Conservation (phyloP, 495 filamentous ascomycete genomes). For the Aspergillus leporis region DNA sequence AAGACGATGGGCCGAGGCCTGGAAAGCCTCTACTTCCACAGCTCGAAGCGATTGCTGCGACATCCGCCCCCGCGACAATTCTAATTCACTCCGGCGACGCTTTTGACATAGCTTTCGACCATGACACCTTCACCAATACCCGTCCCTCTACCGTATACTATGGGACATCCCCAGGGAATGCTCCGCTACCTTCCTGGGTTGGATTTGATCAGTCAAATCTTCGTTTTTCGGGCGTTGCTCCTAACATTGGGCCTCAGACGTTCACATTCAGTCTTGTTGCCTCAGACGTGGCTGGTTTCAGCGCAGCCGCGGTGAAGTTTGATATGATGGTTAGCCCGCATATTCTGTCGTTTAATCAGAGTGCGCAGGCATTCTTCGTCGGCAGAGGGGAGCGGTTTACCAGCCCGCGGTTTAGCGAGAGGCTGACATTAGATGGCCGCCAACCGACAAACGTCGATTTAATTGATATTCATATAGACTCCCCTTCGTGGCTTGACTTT, state of each 20-base stretch:
- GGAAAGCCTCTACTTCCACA: conserved; percentile 49
- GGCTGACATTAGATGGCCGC: conserved; percentile 64
- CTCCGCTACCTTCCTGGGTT: conserved; percentile 86
- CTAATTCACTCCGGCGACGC: conserved; percentile 45
- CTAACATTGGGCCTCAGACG: conserved; percentile 66
- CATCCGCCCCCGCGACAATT: conserved; percentile 47
- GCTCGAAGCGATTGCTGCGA: conserved; percentile 44
- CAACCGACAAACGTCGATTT: conserved; percentile 48
- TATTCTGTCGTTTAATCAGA: conserved; percentile 61
- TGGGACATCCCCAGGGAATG: conserved; percentile 72
- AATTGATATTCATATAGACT: conserved; percentile 46
- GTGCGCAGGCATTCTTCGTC: conserved; percentile 58
- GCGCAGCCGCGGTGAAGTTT: conserved; percentile 64
- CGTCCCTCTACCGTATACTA: conserved; percentile 63
- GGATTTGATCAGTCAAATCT: conserved; percentile 65
- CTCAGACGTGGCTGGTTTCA: conserved; percentile 77
- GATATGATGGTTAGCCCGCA: conserved; percentile 70
- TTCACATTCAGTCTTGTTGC: conserved; percentile 76
- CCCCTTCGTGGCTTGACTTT: conserved; percentile 71
- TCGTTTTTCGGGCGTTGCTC: conserved; percentile 73
- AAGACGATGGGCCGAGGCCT: conserved; percentile 50
- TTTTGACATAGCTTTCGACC: conserved; percentile 48
- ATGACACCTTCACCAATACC: conserved; percentile 50
- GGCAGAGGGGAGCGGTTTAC: conserved; percentile 54
- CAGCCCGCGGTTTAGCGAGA: conserved; percentile 53